Percentiles rank a stretch among this genome's conserved stretches.
phyloP scores from a whole-genome alignment of 345 rosid genomes.

The Eucalyptus shirleyi region DNA sequence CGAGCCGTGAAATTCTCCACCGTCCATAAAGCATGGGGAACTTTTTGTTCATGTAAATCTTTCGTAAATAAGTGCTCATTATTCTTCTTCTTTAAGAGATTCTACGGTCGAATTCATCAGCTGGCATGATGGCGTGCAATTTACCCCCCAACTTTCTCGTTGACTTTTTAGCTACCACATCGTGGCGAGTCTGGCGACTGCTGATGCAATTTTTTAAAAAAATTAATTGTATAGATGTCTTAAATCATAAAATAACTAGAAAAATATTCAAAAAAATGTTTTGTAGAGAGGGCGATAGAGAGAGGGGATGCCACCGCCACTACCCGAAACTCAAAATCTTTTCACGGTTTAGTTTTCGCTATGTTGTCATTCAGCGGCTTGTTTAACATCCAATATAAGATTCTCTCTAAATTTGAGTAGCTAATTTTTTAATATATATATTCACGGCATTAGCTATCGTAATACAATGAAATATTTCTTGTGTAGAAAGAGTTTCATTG shows the following conservation, averaged over 20 bases:
- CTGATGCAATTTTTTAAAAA: neutral
- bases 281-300: neutral
- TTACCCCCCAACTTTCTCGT: neutral
- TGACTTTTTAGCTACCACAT: neutral
- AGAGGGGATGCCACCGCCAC: neutral
- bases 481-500: neutral
- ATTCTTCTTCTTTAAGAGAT: no score
- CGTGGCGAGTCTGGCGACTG: neutral
- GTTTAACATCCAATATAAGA: neutral
- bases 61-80: neutral
- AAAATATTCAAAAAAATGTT: no score
- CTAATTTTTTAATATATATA: neutral
- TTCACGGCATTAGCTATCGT: neutral
- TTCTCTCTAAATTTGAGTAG: neutral
- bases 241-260: neutral
- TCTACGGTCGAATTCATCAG: no score
- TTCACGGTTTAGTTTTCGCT: neutral
- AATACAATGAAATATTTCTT: neutral
- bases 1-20: neutral
- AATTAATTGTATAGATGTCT: neutral
- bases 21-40: neutral
- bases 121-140: neutral
- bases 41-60: neutral
- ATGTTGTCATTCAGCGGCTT: rapidly evolving
- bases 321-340: neutral